Conservation (phyloP, 305 asterid genomes). For the Nicotiana rustica region DNA sequence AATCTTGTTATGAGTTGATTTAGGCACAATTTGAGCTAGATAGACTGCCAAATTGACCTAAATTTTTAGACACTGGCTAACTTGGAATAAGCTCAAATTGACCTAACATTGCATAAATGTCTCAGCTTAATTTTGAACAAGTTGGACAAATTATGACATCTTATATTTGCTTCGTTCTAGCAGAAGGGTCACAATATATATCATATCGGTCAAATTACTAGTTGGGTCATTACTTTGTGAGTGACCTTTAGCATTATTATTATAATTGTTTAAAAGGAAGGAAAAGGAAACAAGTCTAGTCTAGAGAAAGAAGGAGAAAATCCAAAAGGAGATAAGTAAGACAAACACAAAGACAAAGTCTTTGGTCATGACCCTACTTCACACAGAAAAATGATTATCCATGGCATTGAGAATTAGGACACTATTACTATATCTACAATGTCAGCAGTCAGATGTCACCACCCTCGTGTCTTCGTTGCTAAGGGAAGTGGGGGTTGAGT, state of each 20-base stretch:
- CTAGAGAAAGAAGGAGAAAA: not conserved
- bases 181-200: not conserved
- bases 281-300: not conserved
- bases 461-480: slow-evolving; percentile 21
- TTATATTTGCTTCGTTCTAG: not conserved
- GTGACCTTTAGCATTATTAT: not conserved
- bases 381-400: not conserved
- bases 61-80: too few relatives aligned
- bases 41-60: too few relatives aligned
- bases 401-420: not conserved
- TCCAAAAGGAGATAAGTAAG: not conserved
- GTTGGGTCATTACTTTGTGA: not conserved
- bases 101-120: too few relatives aligned
- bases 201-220: not conserved
- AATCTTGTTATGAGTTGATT: too few relatives aligned
- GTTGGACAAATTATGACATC: too few relatives aligned
- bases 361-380: slow-evolving; percentile 17
- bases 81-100: too few relatives aligned
- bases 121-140: too few relatives aligned
- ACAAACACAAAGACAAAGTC: not conserved
- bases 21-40: too few relatives aligned
- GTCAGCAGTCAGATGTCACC: slow-evolving; percentile 23
- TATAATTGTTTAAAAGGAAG: not conserved
- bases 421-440: not conserved
- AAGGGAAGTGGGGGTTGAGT: not conserved